Conservation (phyloP, 1,139 yeast genomes). For the Suhomyces wounanorum region DNA sequence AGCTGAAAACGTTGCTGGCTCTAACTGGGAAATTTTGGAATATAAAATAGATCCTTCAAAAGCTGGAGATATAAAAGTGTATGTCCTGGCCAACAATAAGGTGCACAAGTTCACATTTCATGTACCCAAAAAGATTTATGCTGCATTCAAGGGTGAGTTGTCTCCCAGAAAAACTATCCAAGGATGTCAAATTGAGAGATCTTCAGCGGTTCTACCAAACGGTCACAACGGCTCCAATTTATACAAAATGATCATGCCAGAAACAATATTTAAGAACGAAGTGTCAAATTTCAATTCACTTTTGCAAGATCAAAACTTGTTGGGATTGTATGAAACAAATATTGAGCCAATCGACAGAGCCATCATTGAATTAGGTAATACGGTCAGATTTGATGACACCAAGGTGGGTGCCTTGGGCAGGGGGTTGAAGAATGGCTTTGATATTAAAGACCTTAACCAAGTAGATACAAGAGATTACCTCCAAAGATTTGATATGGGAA, state of each 20-base stretch:
- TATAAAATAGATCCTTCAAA: slow-evolving; percentile 56
- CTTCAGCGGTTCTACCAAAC: slow-evolving; percentile 66
- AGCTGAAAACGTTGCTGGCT: slow-evolving; percentile 74
- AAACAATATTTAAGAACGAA: slow-evolving; percentile 59
- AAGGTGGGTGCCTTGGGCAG: slow-evolving; percentile 82
- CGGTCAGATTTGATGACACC: slow-evolving; percentile 67
- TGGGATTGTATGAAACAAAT: slow-evolving; percentile 78
- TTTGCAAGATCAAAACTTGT: slow-evolving; percentile 61
- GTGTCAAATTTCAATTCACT: slow-evolving; percentile 59
- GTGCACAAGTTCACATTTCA: slow-evolving; percentile 73
- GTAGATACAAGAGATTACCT: slow-evolving; percentile 52
- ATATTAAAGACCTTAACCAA: slow-evolving; percentile 55
- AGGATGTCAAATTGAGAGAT: slow-evolving; percentile 60
- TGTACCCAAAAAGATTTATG: slow-evolving; percentile 71
- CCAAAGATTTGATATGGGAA: slow-evolving; percentile 55
- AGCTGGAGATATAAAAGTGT: slow-evolving; percentile 79
- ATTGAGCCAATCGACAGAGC: slow-evolving; percentile 71
- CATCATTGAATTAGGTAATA: slow-evolving; percentile 73
- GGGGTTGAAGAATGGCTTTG: slow-evolving; percentile 85
- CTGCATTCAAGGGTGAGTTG: slow-evolving; percentile 59
- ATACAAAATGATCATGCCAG: slow-evolving; percentile 70
- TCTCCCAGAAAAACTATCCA: slow-evolving; percentile 49
- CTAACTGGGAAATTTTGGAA: slow-evolving; percentile 85
- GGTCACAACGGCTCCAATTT: slow-evolving; percentile 61
- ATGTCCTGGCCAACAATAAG: slow-evolving; percentile 66